Evolutionary conservation across 179 eudicot genomes (phyloP).

Genomic region (Vitellaria paradoxa): DNA sequence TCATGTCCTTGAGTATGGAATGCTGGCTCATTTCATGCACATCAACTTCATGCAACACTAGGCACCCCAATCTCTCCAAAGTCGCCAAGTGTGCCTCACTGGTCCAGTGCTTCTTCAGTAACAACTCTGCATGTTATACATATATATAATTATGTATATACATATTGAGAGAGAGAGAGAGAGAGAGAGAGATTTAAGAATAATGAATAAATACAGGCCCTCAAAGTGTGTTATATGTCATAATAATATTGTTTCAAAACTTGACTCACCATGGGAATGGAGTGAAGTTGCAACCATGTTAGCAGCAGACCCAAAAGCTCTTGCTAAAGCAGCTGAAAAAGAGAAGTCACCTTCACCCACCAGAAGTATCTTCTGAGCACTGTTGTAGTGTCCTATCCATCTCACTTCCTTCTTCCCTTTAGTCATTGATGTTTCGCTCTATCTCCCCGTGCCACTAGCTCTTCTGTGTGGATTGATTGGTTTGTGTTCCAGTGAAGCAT

Average conservation of each 20-base stretch:
- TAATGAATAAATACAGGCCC: too few relatives aligned
- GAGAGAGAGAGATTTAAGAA: too few relatives aligned
- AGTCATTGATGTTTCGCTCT: neutral
- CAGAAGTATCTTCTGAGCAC: slow-evolving; percentile 26
- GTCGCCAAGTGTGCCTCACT: slow-evolving; percentile 23
- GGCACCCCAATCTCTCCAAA: slow-evolving; percentile 27
- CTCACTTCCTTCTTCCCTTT: slow-evolving; percentile 6
- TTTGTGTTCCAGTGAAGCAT: too few relatives aligned
- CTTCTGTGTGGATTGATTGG: too few relatives aligned
- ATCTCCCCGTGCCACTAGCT: too few relatives aligned
- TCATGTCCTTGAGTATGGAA: slow-evolving; percentile 17
- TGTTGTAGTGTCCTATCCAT: slow-evolving; percentile 25
- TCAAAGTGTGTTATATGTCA: too few relatives aligned
- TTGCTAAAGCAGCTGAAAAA: slow-evolving; percentile 31
- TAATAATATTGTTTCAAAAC: too few relatives aligned
- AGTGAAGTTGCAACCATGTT: slow-evolving; percentile 31
- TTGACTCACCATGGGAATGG: slow-evolving; percentile 14
- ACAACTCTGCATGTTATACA: neutral
- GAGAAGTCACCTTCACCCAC: slow-evolving; percentile 39
- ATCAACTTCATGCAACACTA: slow-evolving; percentile 30
- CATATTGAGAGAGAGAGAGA: too few relatives aligned
- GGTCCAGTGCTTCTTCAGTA: slow-evolving; percentile 23
- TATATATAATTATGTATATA: neutral
- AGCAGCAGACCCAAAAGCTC: slow-evolving; percentile 17
- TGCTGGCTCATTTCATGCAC: slow-evolving; percentile 29